Base-by-base conservation (phyloP, 2,329 filamentous ascomycete genomes). In the Neonectria hederae region DNA sequence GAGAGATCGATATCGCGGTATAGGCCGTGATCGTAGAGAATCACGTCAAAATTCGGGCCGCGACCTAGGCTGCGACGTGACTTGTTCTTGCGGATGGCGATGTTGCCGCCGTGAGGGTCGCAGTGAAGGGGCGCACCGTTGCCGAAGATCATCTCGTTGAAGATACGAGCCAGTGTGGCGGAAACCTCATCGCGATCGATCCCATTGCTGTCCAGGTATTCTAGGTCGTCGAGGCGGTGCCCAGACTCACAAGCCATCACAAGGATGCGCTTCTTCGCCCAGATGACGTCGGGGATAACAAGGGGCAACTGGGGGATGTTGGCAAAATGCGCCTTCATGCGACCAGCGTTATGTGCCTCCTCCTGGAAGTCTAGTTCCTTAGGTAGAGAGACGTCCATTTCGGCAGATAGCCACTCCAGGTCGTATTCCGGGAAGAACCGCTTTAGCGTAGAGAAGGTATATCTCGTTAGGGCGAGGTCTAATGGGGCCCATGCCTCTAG, bases 81-180 rank as follows among this genome's bases (percentile, higher is more conserved):
- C 8, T 84, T 77, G 74, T 95, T 96, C 77, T 92, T 89, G 45
- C 94, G 90, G 65, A 99, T 93, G 22, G 96, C 94, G 59, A 99
- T 91, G 75, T 99, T 99, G 49, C 96, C 96, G 52, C 94, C 96
- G 75, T 99, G 96, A 0, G 96, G 96, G 76, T 99, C 96, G 80
- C 96, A 99, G 81, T 99, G 96, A 42, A 99, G 82, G 0, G 96
- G 94, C 0, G 95, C 95, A 63, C 90, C 87, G 56, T 90, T 87
- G 53, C 95, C 94, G 70, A 99, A 99, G 71, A 99, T 97, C 96
- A 99, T 99, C 77, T 98, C 94, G 83, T 99, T 99, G 86, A 99
- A 99, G 63, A 99, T 93, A 63, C 90, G 89, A 0, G 96, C 91
- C 4, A 99, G 84, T 0, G 94, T 92, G 1, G 95, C 94, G 0